Conservation (phyloP, 306 rosid species). For the Phaseolus lunatus region DNA sequence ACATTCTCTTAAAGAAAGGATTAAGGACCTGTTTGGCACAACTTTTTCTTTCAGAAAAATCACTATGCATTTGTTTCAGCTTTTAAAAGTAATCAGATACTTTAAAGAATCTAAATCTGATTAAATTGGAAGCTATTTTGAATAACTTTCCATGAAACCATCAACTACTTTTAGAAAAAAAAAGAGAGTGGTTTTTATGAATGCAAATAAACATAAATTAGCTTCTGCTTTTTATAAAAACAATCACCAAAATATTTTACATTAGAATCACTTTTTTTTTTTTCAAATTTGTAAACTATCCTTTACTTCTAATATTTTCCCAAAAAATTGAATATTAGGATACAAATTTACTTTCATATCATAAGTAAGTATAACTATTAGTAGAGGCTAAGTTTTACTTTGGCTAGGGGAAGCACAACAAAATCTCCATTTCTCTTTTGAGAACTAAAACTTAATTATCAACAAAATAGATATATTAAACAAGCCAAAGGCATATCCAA, state of each 20-base stretch:
- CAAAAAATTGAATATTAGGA: neutral
- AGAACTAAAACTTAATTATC: neutral
- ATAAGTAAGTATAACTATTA: neutral
- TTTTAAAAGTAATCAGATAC: too few species aligned
- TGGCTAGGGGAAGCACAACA: neutral
- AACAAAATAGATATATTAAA: neutral
- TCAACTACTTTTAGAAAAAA: too few species aligned
- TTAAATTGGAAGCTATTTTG: too few species aligned
- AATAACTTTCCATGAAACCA: too few species aligned
- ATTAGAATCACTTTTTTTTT: neutral
- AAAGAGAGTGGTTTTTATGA: too few species aligned
- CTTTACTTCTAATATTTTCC: neutral
- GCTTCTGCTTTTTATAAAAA: too few species aligned
- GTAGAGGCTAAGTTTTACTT: neutral
- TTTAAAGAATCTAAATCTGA: too few species aligned
- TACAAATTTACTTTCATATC: neutral
- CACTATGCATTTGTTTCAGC: too few species aligned
- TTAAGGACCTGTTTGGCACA: neutral
- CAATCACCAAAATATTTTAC: neutral
- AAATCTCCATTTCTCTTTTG: neutral
- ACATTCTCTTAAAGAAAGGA: neutral
- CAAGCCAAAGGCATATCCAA: neutral
- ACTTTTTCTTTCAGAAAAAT: too few species aligned
- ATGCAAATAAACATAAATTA: too few species aligned
- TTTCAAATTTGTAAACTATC: neutral